A percentile compares a stretch with the other conserved stretches of the same genome.
These are phyloP conservation scores for Warburgia ugandensis DNA, from an alignment of 164 flowering plant species.

Conservation along the genomic window DNA sequence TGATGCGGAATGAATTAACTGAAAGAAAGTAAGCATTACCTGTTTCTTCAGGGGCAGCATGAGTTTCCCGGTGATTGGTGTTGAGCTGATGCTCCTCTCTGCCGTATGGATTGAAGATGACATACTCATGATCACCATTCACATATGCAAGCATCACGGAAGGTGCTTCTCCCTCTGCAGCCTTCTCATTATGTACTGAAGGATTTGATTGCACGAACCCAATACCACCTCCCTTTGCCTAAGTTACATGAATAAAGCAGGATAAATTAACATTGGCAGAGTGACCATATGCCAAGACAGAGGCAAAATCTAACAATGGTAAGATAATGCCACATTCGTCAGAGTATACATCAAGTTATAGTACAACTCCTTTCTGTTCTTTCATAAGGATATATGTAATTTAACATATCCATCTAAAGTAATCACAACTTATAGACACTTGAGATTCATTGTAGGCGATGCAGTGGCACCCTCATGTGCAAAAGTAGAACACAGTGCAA, in stretches of 20 bases:
- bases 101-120: constrained; percentile 61
- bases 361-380: too few relatives aligned
- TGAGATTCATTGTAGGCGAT: too few relatives aligned
- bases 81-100: constrained; percentile 21
- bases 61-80: constrained; percentile 12
- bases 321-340: too few relatives aligned
- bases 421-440: too few relatives aligned
- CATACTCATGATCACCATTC: constrained; percentile 70
- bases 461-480: too few relatives aligned
- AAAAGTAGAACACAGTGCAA: too few relatives aligned
- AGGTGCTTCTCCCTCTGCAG: constrained; percentile 21
- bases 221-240: constrained; percentile 81
- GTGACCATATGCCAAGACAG: too few relatives aligned
- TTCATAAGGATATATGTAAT: too few relatives aligned
- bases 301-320: too few relatives aligned
- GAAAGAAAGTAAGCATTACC: constrained; percentile 26
- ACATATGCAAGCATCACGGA: constrained; percentile 49
- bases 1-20: neutral
- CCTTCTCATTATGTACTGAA: constrained; percentile 16
- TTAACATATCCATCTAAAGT: too few relatives aligned
- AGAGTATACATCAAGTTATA: too few relatives aligned
- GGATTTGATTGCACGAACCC: constrained; percentile 39
- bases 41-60: constrained; percentile 37
- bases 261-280: neutral
- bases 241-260: constrained; percentile 3